Conservation (phyloP, 2,329 filamentous ascomycete species). For the Xylariaceae sp. region DNA sequence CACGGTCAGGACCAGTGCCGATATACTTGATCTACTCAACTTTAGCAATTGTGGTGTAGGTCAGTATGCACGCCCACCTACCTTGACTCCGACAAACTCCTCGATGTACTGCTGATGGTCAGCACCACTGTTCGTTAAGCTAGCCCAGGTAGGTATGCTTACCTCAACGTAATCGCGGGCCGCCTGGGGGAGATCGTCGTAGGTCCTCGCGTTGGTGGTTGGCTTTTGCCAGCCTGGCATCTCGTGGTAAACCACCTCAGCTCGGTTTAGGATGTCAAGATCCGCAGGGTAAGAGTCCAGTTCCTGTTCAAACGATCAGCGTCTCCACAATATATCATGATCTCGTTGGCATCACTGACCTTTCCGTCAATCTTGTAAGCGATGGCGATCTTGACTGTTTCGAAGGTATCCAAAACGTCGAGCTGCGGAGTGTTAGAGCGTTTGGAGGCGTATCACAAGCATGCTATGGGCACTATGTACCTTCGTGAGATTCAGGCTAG, state of each 20-base stretch:
- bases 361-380: background rate
- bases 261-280: constrained; percentile 4
- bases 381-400: constrained; percentile 63
- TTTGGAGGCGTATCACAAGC: background rate
- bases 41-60: background rate
- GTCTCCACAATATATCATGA: background rate
- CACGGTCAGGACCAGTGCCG: constrained; percentile 4
- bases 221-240: constrained; percentile 13
- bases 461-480: background rate
- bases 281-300: constrained; percentile 12
- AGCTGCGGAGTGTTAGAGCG: constrained; percentile 48
- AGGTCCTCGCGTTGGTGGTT: constrained; percentile 8
- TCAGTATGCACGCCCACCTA: background rate
- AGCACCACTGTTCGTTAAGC: background rate
- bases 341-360: constrained; percentile 1
- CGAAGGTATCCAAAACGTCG: constrained; percentile 74
- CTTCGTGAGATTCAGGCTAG: constrained; percentile 57
- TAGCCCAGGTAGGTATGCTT: background rate
- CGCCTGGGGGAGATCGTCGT: constrained; percentile 7
- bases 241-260: constrained; percentile 14
- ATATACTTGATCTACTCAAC: background rate
- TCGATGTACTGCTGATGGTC: constrained; percentile 5
- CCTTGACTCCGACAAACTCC: constrained; percentile 15
- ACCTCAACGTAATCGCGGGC: constrained; percentile 13
- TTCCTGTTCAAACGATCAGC: constrained; percentile 1